Percentiles rank a stretch among this genome's conserved stretches.
phyloP scores from a whole-genome alignment of 768 basidiomycete species.

The Tephrocybe sp. region DNA sequence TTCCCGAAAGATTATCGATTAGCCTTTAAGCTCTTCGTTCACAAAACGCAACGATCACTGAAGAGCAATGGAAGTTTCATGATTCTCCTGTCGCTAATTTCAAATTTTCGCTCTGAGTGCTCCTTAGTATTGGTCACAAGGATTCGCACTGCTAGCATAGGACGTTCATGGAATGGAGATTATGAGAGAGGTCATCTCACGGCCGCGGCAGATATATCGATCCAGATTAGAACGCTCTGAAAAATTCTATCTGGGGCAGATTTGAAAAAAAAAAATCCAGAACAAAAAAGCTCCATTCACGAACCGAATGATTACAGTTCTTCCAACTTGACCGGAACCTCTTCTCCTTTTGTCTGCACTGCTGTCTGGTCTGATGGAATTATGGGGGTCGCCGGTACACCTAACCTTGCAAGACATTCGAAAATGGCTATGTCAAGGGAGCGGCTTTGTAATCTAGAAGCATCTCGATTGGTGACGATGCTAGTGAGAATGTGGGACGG shows the following conservation, averaged over 20 bases:
- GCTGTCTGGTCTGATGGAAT: background rate
- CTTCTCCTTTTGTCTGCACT: slow-evolving; percentile 4
- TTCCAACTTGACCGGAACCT: slow-evolving; percentile 14
- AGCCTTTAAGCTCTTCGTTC: too few species aligned
- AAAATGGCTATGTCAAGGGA: slow-evolving; percentile 23
- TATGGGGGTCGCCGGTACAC: slow-evolving; percentile 18
- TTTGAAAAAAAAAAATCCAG: background rate
- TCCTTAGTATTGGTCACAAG: too few species aligned
- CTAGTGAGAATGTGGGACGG: slow-evolving; percentile 45
- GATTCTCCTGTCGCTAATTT: too few species aligned
- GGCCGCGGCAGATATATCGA: too few species aligned
- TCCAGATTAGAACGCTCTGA: too few species aligned
- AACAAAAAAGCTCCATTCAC: slow-evolving; percentile 1
- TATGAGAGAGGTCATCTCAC: too few species aligned
- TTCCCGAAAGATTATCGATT: too few species aligned
- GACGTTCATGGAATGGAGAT: too few species aligned
- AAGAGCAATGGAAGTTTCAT: too few species aligned
- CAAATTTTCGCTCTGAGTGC: too few species aligned
- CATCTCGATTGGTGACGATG: slow-evolving; percentile 29
- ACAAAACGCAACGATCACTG: too few species aligned
- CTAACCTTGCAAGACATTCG: slow-evolving; percentile 30
- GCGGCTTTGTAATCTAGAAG: slow-evolving; percentile 7
- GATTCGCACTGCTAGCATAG: too few species aligned
- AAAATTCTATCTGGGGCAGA: background rate
- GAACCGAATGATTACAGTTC: background rate